These are phyloP conservation scores for Osmanthus fragrans DNA, from an alignment of 257 asterid genomes.

Conservation along the genomic window DNA sequence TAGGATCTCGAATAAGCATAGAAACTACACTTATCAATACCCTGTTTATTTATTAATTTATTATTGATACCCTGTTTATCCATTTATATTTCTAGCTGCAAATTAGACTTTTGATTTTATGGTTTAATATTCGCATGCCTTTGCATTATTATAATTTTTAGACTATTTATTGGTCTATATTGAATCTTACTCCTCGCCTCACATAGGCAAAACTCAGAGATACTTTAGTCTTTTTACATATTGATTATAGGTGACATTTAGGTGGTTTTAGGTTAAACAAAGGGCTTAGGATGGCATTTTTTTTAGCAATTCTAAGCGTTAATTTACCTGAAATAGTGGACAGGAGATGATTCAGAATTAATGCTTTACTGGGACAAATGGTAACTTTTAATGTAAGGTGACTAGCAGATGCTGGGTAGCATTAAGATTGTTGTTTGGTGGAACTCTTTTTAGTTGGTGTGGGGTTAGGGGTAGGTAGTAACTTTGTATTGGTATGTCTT, in stretches of 20 bases:
- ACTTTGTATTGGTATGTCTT: background rate
- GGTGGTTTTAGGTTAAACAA: background rate
- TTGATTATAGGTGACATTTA: background rate
- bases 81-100: background rate
- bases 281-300: background rate
- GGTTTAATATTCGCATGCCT: background rate
- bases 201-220: background rate
- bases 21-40: too few relatives aligned
- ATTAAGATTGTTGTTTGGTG: background rate
- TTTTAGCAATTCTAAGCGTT: too few relatives aligned
- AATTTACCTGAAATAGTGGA: background rate
- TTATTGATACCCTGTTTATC: background rate
- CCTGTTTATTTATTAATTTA: background rate
- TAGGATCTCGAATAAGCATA: too few relatives aligned
- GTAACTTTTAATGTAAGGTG: background rate
- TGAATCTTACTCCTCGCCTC: background rate
- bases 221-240: background rate
- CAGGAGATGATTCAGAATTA: background rate
- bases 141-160: background rate
- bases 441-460: background rate
- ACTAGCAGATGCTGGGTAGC: background rate
- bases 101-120: background rate
- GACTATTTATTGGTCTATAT: too few relatives aligned
- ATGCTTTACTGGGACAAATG: background rate
- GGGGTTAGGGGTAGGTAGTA: background rate